These are phyloP conservation scores for Xylariomycetidae sp. DNA, from an alignment of 2,329 filamentous ascomycete genomes.

Conservation along the genomic window DNA sequence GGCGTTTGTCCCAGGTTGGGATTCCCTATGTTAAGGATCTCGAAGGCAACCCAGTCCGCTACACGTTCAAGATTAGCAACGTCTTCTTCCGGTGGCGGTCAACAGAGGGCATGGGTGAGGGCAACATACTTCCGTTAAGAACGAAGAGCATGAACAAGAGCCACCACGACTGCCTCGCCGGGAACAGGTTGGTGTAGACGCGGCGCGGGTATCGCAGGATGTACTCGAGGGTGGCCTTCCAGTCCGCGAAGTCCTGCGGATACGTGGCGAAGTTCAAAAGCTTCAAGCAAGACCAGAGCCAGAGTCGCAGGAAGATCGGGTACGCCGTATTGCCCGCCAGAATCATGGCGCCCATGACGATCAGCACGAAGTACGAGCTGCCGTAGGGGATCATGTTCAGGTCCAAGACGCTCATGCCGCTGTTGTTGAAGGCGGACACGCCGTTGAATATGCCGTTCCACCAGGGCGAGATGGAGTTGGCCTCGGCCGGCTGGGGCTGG, in stretches of 20 bases:
- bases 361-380: constrained; percentile 42
- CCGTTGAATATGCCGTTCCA: constrained; percentile 65
- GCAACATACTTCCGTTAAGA: constrained; percentile 41
- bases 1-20: constrained; percentile 46
- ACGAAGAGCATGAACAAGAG: constrained; percentile 54
- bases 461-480: constrained; percentile 58
- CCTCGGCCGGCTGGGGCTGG: constrained; percentile 38
- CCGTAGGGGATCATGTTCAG: constrained; percentile 60
- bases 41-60: constrained; percentile 60
- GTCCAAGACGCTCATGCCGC: constrained; percentile 55
- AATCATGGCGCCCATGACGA: constrained; percentile 51
- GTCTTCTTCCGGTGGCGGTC: not conserved
- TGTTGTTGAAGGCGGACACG: constrained; percentile 64
- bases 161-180: constrained; percentile 59
- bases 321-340: constrained; percentile 62
- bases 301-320: constrained; percentile 55
- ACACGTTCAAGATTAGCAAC: constrained; percentile 49
- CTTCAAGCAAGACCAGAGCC: constrained; percentile 47
- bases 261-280: constrained; percentile 32
- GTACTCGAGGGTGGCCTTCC: constrained; percentile 46
- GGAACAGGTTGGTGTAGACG: constrained; percentile 60
- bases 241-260: constrained; percentile 29
- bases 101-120: not conserved
- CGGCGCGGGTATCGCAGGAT: constrained; percentile 51
- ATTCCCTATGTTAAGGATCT: constrained; percentile 60